Percentiles rank a stretch among this genome's conserved stretches.
phyloP scores from a whole-genome alignment of 176 grass and related monocot species.

The Ananas comosus region DNA sequence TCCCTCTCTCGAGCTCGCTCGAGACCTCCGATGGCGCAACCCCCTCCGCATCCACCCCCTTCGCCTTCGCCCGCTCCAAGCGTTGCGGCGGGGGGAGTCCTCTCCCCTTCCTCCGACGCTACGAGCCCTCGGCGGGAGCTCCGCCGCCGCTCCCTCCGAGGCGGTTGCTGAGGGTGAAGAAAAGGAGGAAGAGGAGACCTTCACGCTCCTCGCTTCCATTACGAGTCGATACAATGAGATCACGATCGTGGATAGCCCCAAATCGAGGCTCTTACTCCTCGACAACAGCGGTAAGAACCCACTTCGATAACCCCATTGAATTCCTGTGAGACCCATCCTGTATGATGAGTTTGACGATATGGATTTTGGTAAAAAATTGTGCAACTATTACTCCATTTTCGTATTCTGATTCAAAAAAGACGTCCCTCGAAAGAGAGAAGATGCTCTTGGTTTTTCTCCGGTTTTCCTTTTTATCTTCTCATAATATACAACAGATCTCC shows the following conservation, averaged over 20 bases:
- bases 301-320: not conserved
- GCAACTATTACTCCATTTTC: too few species aligned
- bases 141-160: not conserved
- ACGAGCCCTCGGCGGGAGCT: slow-evolving; percentile 19
- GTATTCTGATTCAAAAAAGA: too few species aligned
- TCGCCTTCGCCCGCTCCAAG: slow-evolving; percentile 12
- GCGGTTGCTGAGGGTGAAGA: not conserved
- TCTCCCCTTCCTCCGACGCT: slow-evolving; percentile 48
- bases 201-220: slow-evolving; percentile 33
- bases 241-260: slow-evolving; percentile 60
- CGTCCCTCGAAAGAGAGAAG: too few species aligned
- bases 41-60: slow-evolving; percentile 20
- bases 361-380: not conserved
- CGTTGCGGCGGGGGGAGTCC: slow-evolving; percentile 24
- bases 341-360: not conserved
- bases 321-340: not conserved
- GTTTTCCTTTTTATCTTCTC: too few species aligned
- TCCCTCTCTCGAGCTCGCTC: too few species aligned
- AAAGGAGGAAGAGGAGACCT: slow-evolving; percentile 31
- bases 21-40: not conserved
- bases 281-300: slow-evolving; percentile 50
- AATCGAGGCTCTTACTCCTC: slow-evolving; percentile 55
- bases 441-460: too few species aligned
- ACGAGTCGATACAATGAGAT: slow-evolving; percentile 65
- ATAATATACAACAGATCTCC: too few species aligned